Base-by-base conservation (phyloP, 2,329 filamentous ascomycete genomes). In the Ceratocystis huliohia region DNA sequence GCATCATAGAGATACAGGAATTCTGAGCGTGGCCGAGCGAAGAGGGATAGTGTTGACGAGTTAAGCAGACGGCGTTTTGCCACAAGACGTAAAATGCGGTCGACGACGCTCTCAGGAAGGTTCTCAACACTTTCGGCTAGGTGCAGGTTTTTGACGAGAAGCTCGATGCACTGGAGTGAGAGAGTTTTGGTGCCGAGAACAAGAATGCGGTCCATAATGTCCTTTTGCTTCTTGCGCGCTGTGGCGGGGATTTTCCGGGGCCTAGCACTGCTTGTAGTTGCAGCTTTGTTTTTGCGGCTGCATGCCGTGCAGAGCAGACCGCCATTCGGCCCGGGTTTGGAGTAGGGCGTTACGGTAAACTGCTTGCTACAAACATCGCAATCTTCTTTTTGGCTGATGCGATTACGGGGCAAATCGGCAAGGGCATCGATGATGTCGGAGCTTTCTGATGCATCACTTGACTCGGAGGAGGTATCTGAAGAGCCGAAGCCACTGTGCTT, bases 261-360 rank as follows among this genome's bases (percentile, higher is more conserved):
- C n/a, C 4, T 62, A 80, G 74, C 76, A 72, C 70, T 83, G 81
- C 73, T 85, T 80, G 70, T 81, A 78, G 66, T 73, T 74, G 1
- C 72, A 22, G 50, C 7, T 30, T 65, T 57, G 30, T 22, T 44
- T 44, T 65, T 59, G 71, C 88, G 91, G 25, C 89, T 88, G 72
- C 93, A 97, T 25, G 88, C 85, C 2, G 81, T 81, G 73, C 93
- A 97, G 1, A 96, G 79, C n/a, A 97, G 79, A 17, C 91, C 91
- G 3, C 92, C 92, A n/a, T 88, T 81, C 0, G 89, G 88, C 0
- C 89, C 91, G 33, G 86, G 83, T 70, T 91, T 88, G 69, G 88
- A 91, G 76, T 96, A 96, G 0, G 90, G 83, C 0, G 93, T 96
- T 57, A 97, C 92, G 0, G 91, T 96, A 73, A 97, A 97, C 46